A percentile compares a stretch with the other conserved stretches of the same genome.
phyloP scores from a whole-genome alignment of 225 moss, liverwort and hornwort species.

The Climacium dendroides region DNA sequence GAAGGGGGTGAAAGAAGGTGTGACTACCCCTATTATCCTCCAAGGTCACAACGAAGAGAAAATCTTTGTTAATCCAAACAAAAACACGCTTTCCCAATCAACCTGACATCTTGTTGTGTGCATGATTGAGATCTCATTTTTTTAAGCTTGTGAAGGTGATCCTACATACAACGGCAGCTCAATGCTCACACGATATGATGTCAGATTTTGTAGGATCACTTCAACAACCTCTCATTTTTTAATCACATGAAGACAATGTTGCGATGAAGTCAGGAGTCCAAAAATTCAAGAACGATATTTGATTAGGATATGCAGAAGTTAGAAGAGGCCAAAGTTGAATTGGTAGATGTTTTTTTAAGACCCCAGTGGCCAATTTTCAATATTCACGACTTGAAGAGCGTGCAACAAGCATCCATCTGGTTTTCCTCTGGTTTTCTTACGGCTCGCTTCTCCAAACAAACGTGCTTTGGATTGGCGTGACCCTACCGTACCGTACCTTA shows the following conservation, averaged over 20 bases:
- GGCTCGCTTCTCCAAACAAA: background rate
- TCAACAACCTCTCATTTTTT: background rate
- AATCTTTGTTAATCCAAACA: background rate
- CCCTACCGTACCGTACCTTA: too few species aligned
- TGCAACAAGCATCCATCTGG: background rate
- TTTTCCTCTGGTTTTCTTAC: too few species aligned
- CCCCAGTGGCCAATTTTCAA: rapidly evolving
- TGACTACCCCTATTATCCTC: too few species aligned
- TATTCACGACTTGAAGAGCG: background rate
- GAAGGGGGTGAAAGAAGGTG: too few species aligned
- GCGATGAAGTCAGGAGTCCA: background rate
- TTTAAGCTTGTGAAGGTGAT: too few species aligned
- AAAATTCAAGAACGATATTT: background rate
- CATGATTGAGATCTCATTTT: background rate
- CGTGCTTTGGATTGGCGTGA: background rate
- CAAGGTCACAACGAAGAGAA: background rate
- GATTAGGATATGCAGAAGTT: background rate
- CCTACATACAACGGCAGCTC: too few species aligned
- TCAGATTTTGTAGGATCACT: background rate
- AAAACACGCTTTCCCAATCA: background rate
- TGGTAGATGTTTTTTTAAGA: background rate
- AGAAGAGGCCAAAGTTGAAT: background rate
- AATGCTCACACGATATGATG: background rate
- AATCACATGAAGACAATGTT: background rate
- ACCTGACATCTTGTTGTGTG: background rate